Evolutionary conservation across 1,139 yeast genomes (phyloP).

Genomic region (Pichia sp.): DNA sequence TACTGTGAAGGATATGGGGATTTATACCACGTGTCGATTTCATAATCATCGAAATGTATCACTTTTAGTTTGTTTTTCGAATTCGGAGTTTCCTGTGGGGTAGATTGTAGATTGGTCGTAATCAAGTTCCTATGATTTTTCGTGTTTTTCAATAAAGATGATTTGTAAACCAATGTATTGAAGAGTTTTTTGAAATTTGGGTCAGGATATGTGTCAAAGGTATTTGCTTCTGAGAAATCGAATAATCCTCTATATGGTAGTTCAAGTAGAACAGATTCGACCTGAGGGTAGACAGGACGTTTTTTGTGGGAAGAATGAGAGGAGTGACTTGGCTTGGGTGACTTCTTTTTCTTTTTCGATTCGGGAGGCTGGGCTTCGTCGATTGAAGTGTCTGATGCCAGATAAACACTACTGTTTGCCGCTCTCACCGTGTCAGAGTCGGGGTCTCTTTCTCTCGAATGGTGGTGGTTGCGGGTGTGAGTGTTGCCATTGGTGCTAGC

Average conservation of each 20-base stretch:
- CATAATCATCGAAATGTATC: conserved; percentile 66
- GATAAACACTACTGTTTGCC: not conserved
- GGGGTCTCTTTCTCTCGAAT: not conserved
- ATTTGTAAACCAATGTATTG: conserved; percentile 34
- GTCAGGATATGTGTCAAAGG: conserved; percentile 58
- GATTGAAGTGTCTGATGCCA: not conserved
- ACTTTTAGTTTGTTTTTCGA: conserved; percentile 29
- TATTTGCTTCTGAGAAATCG: conserved; percentile 55
- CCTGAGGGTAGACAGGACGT: conserved; percentile 18
- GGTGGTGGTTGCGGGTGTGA: not conserved
- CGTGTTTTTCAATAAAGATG: conserved; percentile 28
- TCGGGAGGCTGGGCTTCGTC: not conserved
- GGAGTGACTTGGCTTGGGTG: not conserved
- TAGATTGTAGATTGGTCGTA: not conserved
- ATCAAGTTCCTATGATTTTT: conserved; percentile 14
- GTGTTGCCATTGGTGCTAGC: not conserved
- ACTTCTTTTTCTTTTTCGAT: not conserved
- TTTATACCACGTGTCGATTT: conserved; percentile 86
- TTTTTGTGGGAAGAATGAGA: not conserved
- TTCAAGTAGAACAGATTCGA: conserved; percentile 34
- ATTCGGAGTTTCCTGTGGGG: conserved; percentile 14
- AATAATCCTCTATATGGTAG: conserved; percentile 66
- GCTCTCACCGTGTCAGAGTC: not conserved
- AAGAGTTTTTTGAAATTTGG: conserved; percentile 47
- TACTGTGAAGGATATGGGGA: conserved; percentile 93